A percentile compares a stretch with the other conserved stretches of the same genome.
Evolutionary conservation across 768 basidiomycete genomes (phyloP).

Genomic region (Tricholoma terreum): DNA sequence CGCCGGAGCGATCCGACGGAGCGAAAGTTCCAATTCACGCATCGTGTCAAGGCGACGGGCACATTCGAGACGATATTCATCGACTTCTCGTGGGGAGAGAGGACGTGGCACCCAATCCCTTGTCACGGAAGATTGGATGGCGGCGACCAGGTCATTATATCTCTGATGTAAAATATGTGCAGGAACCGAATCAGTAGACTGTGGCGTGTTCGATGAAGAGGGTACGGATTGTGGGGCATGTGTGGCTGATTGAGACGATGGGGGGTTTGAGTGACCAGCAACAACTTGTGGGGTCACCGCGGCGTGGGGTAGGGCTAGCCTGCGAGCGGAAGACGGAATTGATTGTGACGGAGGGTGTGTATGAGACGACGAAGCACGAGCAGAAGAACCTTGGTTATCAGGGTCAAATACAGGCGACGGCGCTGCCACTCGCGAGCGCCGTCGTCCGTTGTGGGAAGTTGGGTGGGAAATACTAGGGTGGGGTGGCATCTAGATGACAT

Average conservation of each 20-base stretch:
- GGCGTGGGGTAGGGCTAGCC: background rate
- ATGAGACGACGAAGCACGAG: background rate
- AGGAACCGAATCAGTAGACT: background rate
- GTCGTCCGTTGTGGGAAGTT: background rate
- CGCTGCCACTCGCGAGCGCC: background rate
- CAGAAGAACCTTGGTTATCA: background rate
- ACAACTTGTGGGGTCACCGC: background rate
- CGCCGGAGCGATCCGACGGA: background rate
- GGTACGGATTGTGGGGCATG: background rate
- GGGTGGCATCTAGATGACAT: background rate
- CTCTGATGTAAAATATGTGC: background rate
- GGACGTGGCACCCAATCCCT: conserved; percentile 18
- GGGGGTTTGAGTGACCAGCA: background rate
- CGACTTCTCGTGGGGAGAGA: conserved; percentile 14
- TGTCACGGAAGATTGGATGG: conserved; percentile 2
- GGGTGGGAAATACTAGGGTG: background rate
- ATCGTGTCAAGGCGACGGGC: conserved; percentile 13
- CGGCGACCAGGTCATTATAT: background rate
- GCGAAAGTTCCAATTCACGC: conserved; percentile 8
- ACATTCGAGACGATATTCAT: conserved; percentile 13
- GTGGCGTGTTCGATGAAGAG: background rate
- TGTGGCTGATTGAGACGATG: background rate
- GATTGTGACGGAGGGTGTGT: background rate
- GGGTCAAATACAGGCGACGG: background rate
- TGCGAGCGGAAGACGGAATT: background rate